phyloP scores from a whole-genome alignment of 768 basidiomycete genomes.

The Leccinum rimulosum region DNA sequence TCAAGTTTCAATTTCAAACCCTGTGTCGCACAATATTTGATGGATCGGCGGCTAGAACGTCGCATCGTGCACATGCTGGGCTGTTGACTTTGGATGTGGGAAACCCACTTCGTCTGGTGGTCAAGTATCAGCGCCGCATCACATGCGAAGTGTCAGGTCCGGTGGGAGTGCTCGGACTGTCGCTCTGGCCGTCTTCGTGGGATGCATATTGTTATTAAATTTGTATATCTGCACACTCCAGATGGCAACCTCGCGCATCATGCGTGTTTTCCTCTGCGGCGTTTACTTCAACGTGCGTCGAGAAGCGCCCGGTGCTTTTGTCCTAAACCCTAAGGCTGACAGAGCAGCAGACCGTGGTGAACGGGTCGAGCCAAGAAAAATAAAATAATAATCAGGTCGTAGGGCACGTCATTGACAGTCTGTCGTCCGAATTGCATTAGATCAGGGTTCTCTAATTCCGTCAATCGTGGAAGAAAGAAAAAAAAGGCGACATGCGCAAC shows the following conservation, averaged over 20 bases:
- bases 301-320: not conserved
- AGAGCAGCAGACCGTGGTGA: slow-evolving; percentile 1
- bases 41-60: not conserved
- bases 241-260: slow-evolving; percentile 21
- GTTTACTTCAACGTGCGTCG: slow-evolving; percentile 17
- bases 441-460: not conserved
- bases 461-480: not conserved
- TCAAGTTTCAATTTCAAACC: not conserved
- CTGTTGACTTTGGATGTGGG: not conserved
- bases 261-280: slow-evolving; percentile 19
- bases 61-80: not conserved
- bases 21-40: not conserved
- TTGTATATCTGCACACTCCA: not conserved
- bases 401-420: slow-evolving; percentile 3
- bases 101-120: not conserved
- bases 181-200: not conserved
- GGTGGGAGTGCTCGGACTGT: not conserved
- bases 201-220: not conserved
- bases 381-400: slow-evolving; percentile 1
- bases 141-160: not conserved
- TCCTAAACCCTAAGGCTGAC: slow-evolving; percentile 12
- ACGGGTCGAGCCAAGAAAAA: not conserved
- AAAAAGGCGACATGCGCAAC: slow-evolving; percentile 1
- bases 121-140: not conserved
- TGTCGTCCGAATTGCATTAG: not conserved